Evolutionary conservation across 192 early-diverging fungal species (phyloP).

Genomic region (Mortierella claussenii): DNA sequence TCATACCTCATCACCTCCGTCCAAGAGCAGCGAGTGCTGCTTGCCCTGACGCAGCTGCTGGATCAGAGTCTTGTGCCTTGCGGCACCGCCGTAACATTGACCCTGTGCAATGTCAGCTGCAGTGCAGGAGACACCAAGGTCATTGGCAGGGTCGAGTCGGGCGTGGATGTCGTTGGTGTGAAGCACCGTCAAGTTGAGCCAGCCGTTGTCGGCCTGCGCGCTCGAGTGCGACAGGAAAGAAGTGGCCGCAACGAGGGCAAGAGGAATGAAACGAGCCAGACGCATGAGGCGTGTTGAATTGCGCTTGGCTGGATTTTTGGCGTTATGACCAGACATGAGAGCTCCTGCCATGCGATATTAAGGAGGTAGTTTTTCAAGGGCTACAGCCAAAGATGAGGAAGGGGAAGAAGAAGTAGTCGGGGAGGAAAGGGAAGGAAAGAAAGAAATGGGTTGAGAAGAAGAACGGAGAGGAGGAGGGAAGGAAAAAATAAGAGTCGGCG

Average conservation of each 20-base stretch:
- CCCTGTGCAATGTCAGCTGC: constrained; percentile 12
- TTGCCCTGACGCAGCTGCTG: constrained; percentile 57
- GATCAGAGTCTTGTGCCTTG: constrained; percentile 64
- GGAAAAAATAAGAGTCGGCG: too few species aligned
- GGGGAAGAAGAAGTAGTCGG: neutral
- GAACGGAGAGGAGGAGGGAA: neutral
- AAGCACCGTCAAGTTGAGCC: constrained; percentile 33
- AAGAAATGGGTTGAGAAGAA: neutral
- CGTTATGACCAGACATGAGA: neutral
- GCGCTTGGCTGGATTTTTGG: neutral
- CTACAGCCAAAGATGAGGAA: neutral
- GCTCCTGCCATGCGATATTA: too few species aligned
- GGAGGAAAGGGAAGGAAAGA: neutral
- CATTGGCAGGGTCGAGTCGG: constrained; percentile 25
- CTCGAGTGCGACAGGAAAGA: neutral
- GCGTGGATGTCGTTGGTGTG: constrained; percentile 51
- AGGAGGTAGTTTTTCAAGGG: too few species aligned
- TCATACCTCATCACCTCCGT: too few species aligned
- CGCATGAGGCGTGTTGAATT: neutral
- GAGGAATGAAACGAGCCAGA: neutral
- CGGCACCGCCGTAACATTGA: constrained; percentile 61
- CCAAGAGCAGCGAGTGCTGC: constrained; percentile 63
- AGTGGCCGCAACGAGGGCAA: constrained; percentile 1
- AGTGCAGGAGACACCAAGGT: constrained; percentile 13
- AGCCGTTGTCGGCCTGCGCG: constrained; percentile 11